Base-by-base conservation (phyloP, 495 filamentous ascomycete species). In the Bathelium albidoporum region DNA sequence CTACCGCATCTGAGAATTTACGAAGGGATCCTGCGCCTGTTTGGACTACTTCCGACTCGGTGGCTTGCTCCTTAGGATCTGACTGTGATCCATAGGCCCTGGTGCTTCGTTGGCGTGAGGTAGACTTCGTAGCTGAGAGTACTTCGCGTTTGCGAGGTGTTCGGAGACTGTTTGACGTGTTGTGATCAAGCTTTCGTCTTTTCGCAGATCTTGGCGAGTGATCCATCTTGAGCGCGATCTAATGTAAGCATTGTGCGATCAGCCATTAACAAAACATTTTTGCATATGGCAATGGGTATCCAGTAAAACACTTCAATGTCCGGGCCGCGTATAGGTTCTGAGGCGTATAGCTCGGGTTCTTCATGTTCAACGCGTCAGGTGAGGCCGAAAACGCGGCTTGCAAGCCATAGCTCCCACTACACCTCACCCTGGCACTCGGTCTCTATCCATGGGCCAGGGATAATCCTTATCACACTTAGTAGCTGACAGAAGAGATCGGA, bases 171-270 rank as follows among this genome's bases (percentile, higher is more conserved):
- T 55, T 55, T 9, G 49, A 29, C 5, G 24, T 55, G 5, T 12
- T 9, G 7, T 55, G 49, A 41, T 72, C 70, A 55, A 72, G 67
- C 59, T 72, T 72, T 63, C 70, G 66, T 65, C 68, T 64, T 59
- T 72, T 72, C 32, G 68, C 64, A 28, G 68, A 60, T 26, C 64
- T 68, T 11, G 65, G 65, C 55, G 68, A 68, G 52, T 60, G 62
- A 62, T 66, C 64, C 70, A 72, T 72, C 0, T 58, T 31, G 31
- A 44, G 16, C 39, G 9, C 0, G 12, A 10, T 7, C 2, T 29
- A 20, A 28, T 9, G 9, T 5, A 29, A 16, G 12, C 49, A 55
- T 55, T 9, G 29, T 16, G 49, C 24, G 29, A 55, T 28, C 7
- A 55, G 5, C 22, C 2, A 28, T 29, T 29, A 0, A 24, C 4